A percentile compares a stretch with the other conserved stretches of the same genome.
Evolutionary conservation across 495 filamentous ascomycete genomes (phyloP).

Genomic region (Thozetella sp.): DNA sequence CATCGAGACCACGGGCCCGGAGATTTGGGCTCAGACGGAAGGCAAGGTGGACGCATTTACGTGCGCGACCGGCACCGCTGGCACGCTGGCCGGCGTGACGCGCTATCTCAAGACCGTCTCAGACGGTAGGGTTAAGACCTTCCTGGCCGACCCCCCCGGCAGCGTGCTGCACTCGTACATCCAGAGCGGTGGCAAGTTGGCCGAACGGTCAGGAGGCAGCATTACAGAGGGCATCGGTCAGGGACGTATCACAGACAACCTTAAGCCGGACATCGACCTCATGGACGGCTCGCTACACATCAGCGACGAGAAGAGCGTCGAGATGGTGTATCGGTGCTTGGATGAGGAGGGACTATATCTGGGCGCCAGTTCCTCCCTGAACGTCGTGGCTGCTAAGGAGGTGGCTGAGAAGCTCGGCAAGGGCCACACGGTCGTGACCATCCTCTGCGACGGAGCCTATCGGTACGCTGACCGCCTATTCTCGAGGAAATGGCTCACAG

Average conservation of each 20-base stretch:
- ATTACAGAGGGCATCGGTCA: conserved; percentile 99
- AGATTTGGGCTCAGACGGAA: conserved; percentile 93
- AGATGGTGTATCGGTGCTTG: conserved; percentile 96
- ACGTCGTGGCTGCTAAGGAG: conserved; percentile 94
- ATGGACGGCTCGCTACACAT: conserved; percentile 88
- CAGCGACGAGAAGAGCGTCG: conserved; percentile 89
- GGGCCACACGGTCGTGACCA: conserved; percentile 89
- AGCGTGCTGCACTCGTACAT: conserved; percentile 93
- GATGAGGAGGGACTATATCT: conserved; percentile 97
- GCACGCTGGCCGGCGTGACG: conserved; percentile 88
- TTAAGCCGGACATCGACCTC: conserved; percentile 80
- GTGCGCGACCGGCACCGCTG: conserved; percentile 90
- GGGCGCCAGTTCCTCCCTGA: conserved; percentile 90
- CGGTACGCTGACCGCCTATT: conserved; percentile 94
- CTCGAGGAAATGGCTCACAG: conserved; percentile 82
- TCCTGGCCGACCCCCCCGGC: conserved; percentile 92
- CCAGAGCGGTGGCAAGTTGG: conserved; percentile 77
- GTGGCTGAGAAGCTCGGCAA: conserved; percentile 87
- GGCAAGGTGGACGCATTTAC: conserved; percentile 93
- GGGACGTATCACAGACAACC: conserved; percentile 93
- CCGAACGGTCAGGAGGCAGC: conserved; percentile 79
- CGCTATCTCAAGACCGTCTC: conserved; percentile 84
- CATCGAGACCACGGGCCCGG: conserved; percentile 94
- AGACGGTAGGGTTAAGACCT: conserved; percentile 82
- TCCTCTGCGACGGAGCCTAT: conserved; percentile 94